A percentile compares a stretch with the other conserved stretches of the same genome.
Conservation (phyloP, 345 rosid species). For the Geranium brycei region DNA sequence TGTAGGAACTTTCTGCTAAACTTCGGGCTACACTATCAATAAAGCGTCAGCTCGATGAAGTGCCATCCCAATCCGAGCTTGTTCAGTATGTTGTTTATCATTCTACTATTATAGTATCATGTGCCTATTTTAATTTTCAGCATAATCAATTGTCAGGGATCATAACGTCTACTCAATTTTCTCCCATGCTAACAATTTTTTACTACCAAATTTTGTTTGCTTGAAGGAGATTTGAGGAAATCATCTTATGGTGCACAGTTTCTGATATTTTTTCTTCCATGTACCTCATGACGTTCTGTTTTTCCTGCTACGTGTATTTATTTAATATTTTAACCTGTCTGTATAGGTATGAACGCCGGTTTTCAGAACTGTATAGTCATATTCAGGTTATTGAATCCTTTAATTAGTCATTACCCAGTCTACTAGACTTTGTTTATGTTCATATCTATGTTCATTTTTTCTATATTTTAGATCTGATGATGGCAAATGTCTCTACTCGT, state of each 20-base stretch:
- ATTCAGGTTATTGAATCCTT: conserved; percentile 42
- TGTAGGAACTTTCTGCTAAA: conserved; percentile 57
- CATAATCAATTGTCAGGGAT: neutral
- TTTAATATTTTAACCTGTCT: conserved; percentile 7
- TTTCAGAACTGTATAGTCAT: conserved; percentile 59
- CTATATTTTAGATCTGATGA: neutral
- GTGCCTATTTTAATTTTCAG: neutral
- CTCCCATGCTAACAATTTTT: neutral
- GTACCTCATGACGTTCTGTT: neutral
- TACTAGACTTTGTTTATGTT: neutral
- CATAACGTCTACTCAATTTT: neutral
- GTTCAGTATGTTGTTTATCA: conserved; percentile 48
- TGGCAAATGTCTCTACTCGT: conserved; percentile 2
- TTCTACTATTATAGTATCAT: no score
- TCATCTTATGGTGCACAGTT: no score
- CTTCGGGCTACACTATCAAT: conserved; percentile 39
- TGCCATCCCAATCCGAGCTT: conserved; percentile 64
- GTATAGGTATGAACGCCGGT: conserved; percentile 62
- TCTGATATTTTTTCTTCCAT: neutral
- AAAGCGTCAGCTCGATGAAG: conserved; percentile 54
- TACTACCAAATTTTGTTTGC: neutral
- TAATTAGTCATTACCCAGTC: neutral
- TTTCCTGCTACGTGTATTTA: neutral
- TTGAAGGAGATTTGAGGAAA: no score
- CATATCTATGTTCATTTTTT: neutral